phyloP scores from a whole-genome alignment of 2,329 filamentous ascomycete genomes.

The Paecilomyces fulvus region DNA sequence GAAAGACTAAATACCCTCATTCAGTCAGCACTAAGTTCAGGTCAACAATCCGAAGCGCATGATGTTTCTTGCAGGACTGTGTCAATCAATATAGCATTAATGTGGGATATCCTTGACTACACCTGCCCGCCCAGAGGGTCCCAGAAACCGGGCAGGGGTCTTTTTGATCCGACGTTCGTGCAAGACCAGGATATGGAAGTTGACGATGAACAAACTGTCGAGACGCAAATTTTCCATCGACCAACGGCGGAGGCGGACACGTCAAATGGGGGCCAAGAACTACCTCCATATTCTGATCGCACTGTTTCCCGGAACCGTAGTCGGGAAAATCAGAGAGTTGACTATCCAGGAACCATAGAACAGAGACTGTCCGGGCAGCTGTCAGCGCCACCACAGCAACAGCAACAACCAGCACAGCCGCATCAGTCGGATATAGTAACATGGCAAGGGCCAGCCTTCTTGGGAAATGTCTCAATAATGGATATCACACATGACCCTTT shows the following conservation, averaged over 20 bases:
- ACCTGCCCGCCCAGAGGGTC: slow-evolving; percentile 7
- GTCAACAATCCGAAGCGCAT: slow-evolving; percentile 5
- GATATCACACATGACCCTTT: slow-evolving; percentile 21
- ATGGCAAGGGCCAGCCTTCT: slow-evolving; percentile 11
- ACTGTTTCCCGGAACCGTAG: slow-evolving; percentile 1
- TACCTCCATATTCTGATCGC: slow-evolving; percentile 19
- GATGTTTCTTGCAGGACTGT: slow-evolving; percentile 13
- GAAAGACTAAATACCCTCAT: slow-evolving; percentile 16
- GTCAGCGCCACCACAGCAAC: slow-evolving; percentile 1
- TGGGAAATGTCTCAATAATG: slow-evolving; percentile 18
- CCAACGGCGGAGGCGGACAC: slow-evolving; percentile 16
- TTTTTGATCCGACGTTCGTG: slow-evolving; percentile 17
- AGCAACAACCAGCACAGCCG: slow-evolving; percentile 4
- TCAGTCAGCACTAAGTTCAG: slow-evolving; percentile 17
- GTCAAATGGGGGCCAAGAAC: slow-evolving; percentile 20
- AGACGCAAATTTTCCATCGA: slow-evolving; percentile 23
- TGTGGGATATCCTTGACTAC: slow-evolving; percentile 24
- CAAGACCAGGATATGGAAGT: neutral
- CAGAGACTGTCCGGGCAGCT: neutral
- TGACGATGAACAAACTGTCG: slow-evolving; percentile 11
- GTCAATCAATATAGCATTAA: slow-evolving; percentile 21
- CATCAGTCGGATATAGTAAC: slow-evolving; percentile 5
- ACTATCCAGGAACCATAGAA: slow-evolving; percentile 4
- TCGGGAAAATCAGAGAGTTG: neutral
- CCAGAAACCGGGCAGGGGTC: slow-evolving; percentile 6